A percentile compares a stretch with the other conserved stretches of the same genome.
Evolutionary conservation across 1,284 basidiomycete species (phyloP).

Genomic region (Amylostereum chailletii): DNA sequence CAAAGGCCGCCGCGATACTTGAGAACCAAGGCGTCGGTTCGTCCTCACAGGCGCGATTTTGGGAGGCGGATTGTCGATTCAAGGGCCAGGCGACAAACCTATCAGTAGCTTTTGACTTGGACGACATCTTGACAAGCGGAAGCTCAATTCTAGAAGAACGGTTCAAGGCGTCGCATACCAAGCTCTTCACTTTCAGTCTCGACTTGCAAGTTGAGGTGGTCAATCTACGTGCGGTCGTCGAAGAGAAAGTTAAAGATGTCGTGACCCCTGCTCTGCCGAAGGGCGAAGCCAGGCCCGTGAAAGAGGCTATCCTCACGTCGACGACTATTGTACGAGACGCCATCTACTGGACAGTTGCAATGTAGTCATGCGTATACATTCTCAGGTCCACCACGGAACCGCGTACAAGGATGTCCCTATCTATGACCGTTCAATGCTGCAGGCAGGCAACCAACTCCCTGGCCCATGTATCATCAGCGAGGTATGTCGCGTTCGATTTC

Average conservation of each 20-base stretch:
- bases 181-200: conserved; percentile 21
- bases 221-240: conserved; percentile 18
- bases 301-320: background rate
- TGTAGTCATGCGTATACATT: background rate
- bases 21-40: conserved; percentile 17
- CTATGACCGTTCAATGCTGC: conserved; percentile 15
- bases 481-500: conserved; percentile 4
- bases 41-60: conserved; percentile 10
- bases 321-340: background rate
- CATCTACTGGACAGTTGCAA: background rate
- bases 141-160: conserved; percentile 9
- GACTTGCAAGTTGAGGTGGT: conserved; percentile 21
- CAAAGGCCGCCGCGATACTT: conserved; percentile 14
- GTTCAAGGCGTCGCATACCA: conserved; percentile 17
- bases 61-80: conserved; percentile 21
- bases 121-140: conserved; percentile 13
- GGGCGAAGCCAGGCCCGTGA: conserved; percentile 10
- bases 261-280: conserved; percentile 11
- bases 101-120: conserved; percentile 16
- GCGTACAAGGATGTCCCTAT: conserved; percentile 17
- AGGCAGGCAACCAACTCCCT: conserved; percentile 15
- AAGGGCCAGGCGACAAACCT: conserved; percentile 21
- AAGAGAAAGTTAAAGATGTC: conserved; percentile 14
- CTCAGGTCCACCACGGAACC: conserved; percentile 16
- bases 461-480: conserved; percentile 22